Base-by-base conservation (phyloP, 495 filamentous ascomycete genomes). In the Aspergillus mulundensis region DNA sequence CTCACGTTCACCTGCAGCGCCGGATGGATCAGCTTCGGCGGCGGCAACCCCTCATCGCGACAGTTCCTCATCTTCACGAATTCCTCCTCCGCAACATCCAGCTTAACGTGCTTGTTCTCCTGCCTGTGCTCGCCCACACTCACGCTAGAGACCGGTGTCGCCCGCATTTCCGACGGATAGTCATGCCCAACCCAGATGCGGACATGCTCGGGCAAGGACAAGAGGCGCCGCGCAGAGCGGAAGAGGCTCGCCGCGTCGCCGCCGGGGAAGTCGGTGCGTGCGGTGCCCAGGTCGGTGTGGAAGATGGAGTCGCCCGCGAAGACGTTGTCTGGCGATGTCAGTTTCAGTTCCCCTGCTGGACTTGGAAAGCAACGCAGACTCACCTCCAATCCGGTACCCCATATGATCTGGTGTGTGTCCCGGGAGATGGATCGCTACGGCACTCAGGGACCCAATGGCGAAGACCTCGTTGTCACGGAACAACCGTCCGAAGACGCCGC, bases 321-420 rank as follows among this genome's bases (percentile, higher is more conserved):
- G n/a, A 84, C 68, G 57, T 85, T 84, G 14, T 68, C 70, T 75
- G 32, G 2, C 32, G 12, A 7, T 36, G 12, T 6, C 12, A 11
- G 32, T 11, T n/a, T n/a, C n/a, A n/a, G n/a, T n/a, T n/a, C 53
- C 23, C 30, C 61, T 45, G 59, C 54, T 38, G 25, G 46, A 41
- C 14, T 10, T 10, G 28, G 10, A 30, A 30, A 10, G 4, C 10
- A 10, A 30, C 5, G 28, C 10, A 36, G 16, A 45, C 48, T 10
- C 61, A 70, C 77, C 62, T 52, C 81, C 83, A 54, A 86, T 75
- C 20, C 65, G 56, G 59, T 85, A 87, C 0, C 84, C 84, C 16
- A 85, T 55, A 60, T 85, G 83, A 57, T 86, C 83, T 0, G 81
- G 81, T 1, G 82, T 86, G 58, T 86, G 83, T 0, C 83, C 83